These are phyloP conservation scores for Cornus suecica DNA, from an alignment of 148 eudicot species.

Conservation along the genomic window DNA sequence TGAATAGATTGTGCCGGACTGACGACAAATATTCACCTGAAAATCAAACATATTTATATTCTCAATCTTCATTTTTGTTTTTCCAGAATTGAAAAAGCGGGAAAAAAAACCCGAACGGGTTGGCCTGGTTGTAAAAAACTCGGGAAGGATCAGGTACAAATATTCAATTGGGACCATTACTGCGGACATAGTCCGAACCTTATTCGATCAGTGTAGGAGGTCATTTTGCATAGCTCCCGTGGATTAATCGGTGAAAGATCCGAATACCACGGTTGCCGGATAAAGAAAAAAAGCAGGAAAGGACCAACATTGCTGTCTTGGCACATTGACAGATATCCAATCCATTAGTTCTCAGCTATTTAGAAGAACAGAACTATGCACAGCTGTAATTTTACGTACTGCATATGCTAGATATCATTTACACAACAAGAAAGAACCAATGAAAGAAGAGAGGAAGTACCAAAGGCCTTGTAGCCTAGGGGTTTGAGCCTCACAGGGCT, in stretches of 20 bases:
- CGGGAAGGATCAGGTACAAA: no score
- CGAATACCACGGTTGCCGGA: no score
- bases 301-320: no score
- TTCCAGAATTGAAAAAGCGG: not conserved
- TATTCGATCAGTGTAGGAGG: no score
- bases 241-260: no score
- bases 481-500: no score
- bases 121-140: no score
- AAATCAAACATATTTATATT: not conserved
- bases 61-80: not conserved
- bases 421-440: not conserved
- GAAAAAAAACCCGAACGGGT: not conserved
- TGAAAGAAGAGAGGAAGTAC: not conserved
- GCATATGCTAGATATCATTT: not conserved
- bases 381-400: not conserved
- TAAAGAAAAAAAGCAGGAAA: no score
- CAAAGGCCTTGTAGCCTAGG: no score
- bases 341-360: not conserved
- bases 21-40: constrained; percentile 54
- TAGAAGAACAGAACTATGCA: not conserved
- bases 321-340: not conserved
- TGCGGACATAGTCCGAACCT: no score
- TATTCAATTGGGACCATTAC: no score
- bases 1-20: constrained; percentile 42
- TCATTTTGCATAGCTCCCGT: no score